phyloP scores from a whole-genome alignment of 1,284 basidiomycete species.

The Neolentinus lepideus region DNA sequence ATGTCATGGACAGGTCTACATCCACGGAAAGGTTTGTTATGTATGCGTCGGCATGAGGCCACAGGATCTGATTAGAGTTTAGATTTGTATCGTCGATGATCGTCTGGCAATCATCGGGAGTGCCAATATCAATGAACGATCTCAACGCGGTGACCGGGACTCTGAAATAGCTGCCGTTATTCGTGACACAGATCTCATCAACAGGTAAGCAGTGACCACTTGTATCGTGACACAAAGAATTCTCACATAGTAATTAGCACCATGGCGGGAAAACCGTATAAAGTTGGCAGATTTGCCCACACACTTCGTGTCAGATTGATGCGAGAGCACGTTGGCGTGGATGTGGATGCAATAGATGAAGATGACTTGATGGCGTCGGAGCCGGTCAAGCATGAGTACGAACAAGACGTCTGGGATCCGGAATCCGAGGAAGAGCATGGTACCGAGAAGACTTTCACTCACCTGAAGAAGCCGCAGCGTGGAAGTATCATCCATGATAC shows the following conservation, averaged over 20 bases:
- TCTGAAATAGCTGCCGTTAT: slow-evolving; percentile 93
- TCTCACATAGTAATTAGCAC: slow-evolving; percentile 38
- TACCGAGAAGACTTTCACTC: slow-evolving; percentile 32
- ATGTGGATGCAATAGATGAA: slow-evolving; percentile 87
- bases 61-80: background rate
- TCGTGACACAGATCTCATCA: slow-evolving; percentile 95
- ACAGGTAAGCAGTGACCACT: slow-evolving; percentile 56
- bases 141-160: slow-evolving; percentile 92
- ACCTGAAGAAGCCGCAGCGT: slow-evolving; percentile 27
- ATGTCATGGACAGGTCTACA: slow-evolving; percentile 58
- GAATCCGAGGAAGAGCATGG: slow-evolving; percentile 63
- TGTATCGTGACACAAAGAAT: background rate
- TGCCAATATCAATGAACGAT: slow-evolving; percentile 98
- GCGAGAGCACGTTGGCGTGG: slow-evolving; percentile 93
- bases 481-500: slow-evolving; percentile 32
- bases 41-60: too few species aligned
- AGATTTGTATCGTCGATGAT: slow-evolving; percentile 92
- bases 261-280: slow-evolving; percentile 93
- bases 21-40: slow-evolving; percentile 69
- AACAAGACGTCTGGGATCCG: slow-evolving; percentile 73
- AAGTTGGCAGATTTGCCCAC: slow-evolving; percentile 96
- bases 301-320: slow-evolving; percentile 90
- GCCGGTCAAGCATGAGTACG: slow-evolving; percentile 44
- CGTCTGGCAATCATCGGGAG: slow-evolving; percentile 97
- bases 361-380: slow-evolving; percentile 61